Conservation (phyloP, 2,329 filamentous ascomycete species). For the Penicillium digitatum region DNA sequence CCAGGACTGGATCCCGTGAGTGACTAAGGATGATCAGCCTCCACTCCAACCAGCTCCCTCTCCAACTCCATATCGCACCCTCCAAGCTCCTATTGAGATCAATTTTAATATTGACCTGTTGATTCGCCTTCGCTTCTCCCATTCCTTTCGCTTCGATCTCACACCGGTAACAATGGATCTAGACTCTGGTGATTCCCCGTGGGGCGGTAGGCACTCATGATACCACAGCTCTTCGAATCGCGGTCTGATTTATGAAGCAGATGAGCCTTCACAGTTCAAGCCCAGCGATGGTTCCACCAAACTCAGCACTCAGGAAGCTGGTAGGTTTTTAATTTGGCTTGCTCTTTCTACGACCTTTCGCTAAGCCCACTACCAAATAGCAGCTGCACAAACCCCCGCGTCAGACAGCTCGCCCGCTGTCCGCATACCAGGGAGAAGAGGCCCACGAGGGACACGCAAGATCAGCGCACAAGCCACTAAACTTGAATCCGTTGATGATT, state of each 20-base stretch:
- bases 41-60: constrained; percentile 22
- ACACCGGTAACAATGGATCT: constrained; percentile 36
- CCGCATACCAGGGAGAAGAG: constrained; percentile 48
- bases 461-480: constrained; percentile 59
- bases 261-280: constrained; percentile 46
- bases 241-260: constrained; percentile 32
- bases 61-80: constrained; percentile 2
- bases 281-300: constrained; percentile 25
- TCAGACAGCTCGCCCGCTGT: constrained; percentile 41
- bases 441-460: constrained; percentile 53
- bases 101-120: constrained; percentile 1
- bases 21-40: constrained; percentile 27
- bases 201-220: constrained; percentile 43
- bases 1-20: constrained; percentile 21
- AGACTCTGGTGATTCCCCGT: constrained; percentile 47
- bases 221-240: constrained; percentile 22
- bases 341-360: constrained; percentile 15
- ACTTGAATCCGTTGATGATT: constrained; percentile 60
- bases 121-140: not conserved
- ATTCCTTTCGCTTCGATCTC: not conserved
- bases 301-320: constrained; percentile 28
- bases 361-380: constrained; percentile 24
- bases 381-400: constrained; percentile 31
- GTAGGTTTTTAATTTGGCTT: constrained; percentile 24
- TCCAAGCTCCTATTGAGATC: constrained; percentile 11